Evolutionary conservation across 768 basidiomycete species (phyloP).

Genomic region (Sarcodon sp.): DNA sequence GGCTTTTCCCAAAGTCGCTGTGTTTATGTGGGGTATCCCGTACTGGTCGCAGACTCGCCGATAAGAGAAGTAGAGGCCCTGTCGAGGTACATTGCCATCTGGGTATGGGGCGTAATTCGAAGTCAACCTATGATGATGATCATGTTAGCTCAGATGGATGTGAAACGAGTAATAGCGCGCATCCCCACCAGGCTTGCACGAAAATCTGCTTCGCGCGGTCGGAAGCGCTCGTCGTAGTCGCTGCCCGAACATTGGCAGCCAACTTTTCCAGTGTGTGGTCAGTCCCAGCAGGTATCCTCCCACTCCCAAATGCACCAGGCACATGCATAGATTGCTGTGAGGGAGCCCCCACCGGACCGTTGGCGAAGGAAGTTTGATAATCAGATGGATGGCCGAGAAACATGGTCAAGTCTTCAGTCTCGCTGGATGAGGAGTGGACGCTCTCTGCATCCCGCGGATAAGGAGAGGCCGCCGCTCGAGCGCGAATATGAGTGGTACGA

Average conservation of each 20-base stretch:
- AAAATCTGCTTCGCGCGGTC: constrained; percentile 89
- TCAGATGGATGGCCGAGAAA: constrained; percentile 54
- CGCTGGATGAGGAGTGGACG: constrained; percentile 78
- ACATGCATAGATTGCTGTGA: constrained; percentile 43
- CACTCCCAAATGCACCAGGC: constrained; percentile 50
- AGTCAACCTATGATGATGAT: constrained; percentile 43
- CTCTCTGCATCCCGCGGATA: constrained; percentile 81
- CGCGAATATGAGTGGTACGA: constrained; percentile 65
- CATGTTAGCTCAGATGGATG: constrained; percentile 1
- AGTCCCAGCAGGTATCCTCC: constrained; percentile 12
- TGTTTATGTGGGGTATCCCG: constrained; percentile 90
- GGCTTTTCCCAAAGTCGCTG: constrained; percentile 90
- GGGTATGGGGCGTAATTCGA: constrained; percentile 87
- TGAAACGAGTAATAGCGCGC: not conserved
- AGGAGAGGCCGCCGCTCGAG: constrained; percentile 70
- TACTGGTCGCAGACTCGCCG: constrained; percentile 85
- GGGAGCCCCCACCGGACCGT: constrained; percentile 25
- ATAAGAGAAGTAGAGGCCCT: constrained; percentile 91
- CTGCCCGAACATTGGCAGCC: constrained; percentile 76
- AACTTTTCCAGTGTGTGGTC: constrained; percentile 79
- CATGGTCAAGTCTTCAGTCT: constrained; percentile 81
- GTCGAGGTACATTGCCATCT: constrained; percentile 87
- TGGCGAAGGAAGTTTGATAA: constrained; percentile 37
- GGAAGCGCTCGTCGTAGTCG: constrained; percentile 84
- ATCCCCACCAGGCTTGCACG: constrained; percentile 77